Evolutionary conservation across 352 stramenopile species (phyloP).

Genomic region (Globisporangium recalcitrans): DNA sequence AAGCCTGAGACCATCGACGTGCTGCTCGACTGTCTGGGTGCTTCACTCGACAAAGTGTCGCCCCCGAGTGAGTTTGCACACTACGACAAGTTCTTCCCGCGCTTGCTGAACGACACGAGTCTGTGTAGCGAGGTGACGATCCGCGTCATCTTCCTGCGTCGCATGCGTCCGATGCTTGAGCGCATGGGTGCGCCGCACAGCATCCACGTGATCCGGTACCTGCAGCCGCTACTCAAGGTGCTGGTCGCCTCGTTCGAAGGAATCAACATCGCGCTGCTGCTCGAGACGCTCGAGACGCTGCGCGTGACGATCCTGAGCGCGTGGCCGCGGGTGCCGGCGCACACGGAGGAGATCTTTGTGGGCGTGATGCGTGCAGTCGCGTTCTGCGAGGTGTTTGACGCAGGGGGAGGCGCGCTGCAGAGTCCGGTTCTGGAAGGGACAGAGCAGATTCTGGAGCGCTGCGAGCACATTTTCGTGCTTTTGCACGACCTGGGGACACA

Average conservation of each 20-base stretch:
- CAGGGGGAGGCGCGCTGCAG: constrained; percentile 18
- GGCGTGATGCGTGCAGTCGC: constrained; percentile 63
- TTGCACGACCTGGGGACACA: constrained; percentile 21
- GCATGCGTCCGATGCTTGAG: constrained; percentile 38
- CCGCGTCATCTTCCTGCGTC: constrained; percentile 49
- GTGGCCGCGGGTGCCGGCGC: constrained; percentile 66
- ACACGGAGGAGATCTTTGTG: constrained; percentile 64
- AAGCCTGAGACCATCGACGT: constrained; percentile 49
- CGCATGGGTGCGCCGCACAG: constrained; percentile 62
- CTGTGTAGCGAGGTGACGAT: constrained; percentile 51
- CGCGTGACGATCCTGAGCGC: constrained; percentile 43
- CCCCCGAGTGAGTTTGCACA: constrained; percentile 40
- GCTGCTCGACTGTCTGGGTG: constrained; percentile 50
- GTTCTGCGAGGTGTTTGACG: constrained; percentile 61
- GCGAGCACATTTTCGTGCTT: constrained; percentile 32
- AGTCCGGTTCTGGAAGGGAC: constrained; percentile 24
- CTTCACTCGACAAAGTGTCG: constrained; percentile 61
- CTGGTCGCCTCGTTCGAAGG: constrained; percentile 62
- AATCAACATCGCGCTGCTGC: constrained; percentile 40
- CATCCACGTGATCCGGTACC: constrained; percentile 62
- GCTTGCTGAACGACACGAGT: constrained; percentile 61
- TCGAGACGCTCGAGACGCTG: constrained; percentile 59
- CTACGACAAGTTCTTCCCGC: constrained; percentile 67
- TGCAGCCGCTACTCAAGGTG: constrained; percentile 78
- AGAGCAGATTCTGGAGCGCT: constrained; percentile 25